Percentiles rank a stretch among this genome's conserved stretches.
Conservation (phyloP, 106 monocot genomes). For the Phalaenopsis equestris region DNA sequence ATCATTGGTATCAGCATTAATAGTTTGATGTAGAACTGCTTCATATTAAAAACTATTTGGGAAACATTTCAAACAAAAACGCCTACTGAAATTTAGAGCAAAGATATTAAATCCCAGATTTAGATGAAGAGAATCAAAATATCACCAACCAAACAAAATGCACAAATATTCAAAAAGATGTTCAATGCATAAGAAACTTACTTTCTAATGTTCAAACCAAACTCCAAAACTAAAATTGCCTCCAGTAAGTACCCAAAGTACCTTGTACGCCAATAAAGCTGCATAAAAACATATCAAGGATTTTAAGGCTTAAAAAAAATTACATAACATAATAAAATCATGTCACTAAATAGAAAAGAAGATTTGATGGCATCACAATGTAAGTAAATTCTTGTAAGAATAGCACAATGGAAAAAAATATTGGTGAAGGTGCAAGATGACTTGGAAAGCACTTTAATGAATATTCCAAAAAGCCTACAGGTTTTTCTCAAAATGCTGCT, state of each 20-base stretch:
- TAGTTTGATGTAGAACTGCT: background rate
- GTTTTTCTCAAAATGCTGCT: background rate
- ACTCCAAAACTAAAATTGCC: constrained; percentile 82
- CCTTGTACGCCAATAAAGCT: constrained; percentile 94
- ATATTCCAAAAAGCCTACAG: background rate
- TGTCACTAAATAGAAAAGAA: background rate
- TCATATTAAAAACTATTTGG: background rate
- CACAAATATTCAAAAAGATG: background rate
- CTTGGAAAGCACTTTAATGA: background rate
- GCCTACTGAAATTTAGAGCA: background rate
- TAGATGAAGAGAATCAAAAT: background rate
- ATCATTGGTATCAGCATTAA: no score
- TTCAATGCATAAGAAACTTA: constrained; percentile 13
- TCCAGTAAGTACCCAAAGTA: constrained; percentile 68
- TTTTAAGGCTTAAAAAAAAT: background rate
- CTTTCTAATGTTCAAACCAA: constrained; percentile 78
- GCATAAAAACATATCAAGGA: constrained; percentile 9
- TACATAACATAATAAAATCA: background rate
- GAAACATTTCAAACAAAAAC: background rate
- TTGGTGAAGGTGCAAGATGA: background rate
- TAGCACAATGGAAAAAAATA: constrained; percentile 1
- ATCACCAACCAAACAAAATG: constrained; percentile 1
- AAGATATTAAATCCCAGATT: background rate
- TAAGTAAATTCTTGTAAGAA: background rate
- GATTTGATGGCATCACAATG: background rate